Evolutionary conservation across 345 rosid genomes (phyloP).

Genomic region (Triadica sebifera): DNA sequence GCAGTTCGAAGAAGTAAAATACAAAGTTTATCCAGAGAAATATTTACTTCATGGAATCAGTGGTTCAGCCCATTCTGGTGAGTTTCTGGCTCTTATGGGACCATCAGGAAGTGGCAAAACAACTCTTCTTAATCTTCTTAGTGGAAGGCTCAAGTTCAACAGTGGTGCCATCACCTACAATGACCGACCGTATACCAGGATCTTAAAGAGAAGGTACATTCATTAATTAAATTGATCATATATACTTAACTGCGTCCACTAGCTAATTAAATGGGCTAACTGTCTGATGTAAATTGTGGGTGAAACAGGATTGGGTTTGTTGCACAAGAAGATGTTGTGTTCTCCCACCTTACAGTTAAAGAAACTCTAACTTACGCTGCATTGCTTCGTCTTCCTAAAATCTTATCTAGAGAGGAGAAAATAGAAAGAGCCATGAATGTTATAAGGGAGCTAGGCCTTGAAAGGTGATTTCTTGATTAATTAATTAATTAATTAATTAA

Average conservation of each 20-base stretch:
- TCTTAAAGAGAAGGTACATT: constrained; percentile 23
- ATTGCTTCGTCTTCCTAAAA: constrained; percentile 27
- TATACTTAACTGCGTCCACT: not conserved
- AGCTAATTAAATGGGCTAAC: not conserved
- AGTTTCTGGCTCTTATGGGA: constrained; percentile 37
- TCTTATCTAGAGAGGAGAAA: constrained; percentile 22
- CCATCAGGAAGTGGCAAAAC: constrained; percentile 44
- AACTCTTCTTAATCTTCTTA: constrained; percentile 31
- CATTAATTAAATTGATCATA: not conserved
- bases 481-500: too few relatives aligned
- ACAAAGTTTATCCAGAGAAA: constrained; percentile 22
- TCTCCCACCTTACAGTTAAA: constrained; percentile 36
- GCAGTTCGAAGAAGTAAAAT: constrained; percentile 26
- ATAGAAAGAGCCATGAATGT: constrained; percentile 23
- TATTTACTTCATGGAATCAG: constrained; percentile 28
- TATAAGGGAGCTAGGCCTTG: constrained; percentile 26
- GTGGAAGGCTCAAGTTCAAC: constrained; percentile 25
- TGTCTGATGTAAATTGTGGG: not conserved
- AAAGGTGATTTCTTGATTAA: constrained; percentile 21
- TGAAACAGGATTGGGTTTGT: constrained; percentile 35
- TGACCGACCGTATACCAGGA: constrained; percentile 24
- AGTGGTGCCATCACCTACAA: constrained; percentile 31
- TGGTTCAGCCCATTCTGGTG: constrained; percentile 30
- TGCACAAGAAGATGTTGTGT: constrained; percentile 37
- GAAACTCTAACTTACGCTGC: constrained; percentile 35